phyloP scores from a whole-genome alignment of 2,329 filamentous ascomycete species.

The Teratosphaeria zuluensis region DNA sequence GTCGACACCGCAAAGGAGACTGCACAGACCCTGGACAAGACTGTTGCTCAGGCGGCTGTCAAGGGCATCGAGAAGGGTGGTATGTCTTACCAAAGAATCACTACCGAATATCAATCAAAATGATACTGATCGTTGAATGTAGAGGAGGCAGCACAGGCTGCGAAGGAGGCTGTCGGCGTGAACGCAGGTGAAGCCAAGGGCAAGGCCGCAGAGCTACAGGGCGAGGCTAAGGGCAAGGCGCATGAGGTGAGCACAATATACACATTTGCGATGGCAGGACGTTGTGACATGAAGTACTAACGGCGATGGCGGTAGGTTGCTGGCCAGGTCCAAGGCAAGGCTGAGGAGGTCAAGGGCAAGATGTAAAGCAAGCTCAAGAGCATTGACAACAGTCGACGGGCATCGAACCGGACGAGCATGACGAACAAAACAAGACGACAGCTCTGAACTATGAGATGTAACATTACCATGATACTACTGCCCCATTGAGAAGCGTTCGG shows the following conservation, averaged over 20 bases:
- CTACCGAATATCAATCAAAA: background rate
- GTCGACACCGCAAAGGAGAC: conserved; percentile 49
- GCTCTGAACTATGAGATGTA: background rate
- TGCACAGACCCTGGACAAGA: conserved; percentile 47
- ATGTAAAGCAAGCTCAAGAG: background rate
- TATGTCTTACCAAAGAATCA: conserved; percentile 30
- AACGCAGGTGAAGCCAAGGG: conserved; percentile 29
- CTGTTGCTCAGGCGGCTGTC: conserved; percentile 46
- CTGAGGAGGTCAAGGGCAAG: conserved; percentile 9
- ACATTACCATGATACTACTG: background rate
- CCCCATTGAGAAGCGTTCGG: background rate
- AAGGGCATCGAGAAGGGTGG: conserved; percentile 54
- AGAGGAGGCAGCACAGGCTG: conserved; percentile 43
- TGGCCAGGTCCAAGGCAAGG: conserved; percentile 33
- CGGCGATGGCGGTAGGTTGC: conserved; percentile 15
- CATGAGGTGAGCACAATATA: conserved; percentile 15
- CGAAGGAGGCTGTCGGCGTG: conserved; percentile 29
- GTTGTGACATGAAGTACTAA: background rate
- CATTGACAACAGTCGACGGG: background rate
- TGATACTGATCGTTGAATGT: conserved; percentile 7
- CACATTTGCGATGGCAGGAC: background rate
- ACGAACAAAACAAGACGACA: background rate
- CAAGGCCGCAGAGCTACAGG: conserved; percentile 30
- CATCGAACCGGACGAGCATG: background rate
- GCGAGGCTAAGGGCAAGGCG: conserved; percentile 35